Base-by-base conservation (phyloP, 2,329 filamentous ascomycete genomes). In the Monilinia polystroma region DNA sequence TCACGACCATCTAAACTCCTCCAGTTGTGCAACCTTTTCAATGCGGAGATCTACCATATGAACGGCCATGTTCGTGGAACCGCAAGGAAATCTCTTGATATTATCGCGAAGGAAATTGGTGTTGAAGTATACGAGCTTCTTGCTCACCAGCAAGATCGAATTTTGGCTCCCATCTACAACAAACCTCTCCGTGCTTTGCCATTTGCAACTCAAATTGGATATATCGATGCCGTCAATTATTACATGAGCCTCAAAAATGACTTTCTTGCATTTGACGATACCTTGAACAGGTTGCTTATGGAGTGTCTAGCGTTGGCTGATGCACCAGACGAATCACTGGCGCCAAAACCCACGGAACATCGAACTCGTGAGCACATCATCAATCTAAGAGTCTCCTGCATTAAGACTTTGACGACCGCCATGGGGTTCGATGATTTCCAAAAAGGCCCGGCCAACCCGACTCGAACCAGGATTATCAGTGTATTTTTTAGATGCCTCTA, bases 401-500 rank as follows among this genome's bases (percentile, higher is more conserved):
- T 99, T 74, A 92, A 90, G 69, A 88, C 99, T 51, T 81, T 99
- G 49, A 97, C 93, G 60, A 96, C 92, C 68, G 95, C 95, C 0
- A 97, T 98, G 85, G 86, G 88, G 54, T 95, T 97, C 75, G 91
- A 94, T 6, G 94, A 97, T 45, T 98, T 97, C 76, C 89, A 89
- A 68, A 92, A 91, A 64, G 88, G 86, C 1, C 85, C 87, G 49
- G 87, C 87, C 58, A 90, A 90, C 70, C 80, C 85, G 0, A 88
- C 86, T 0, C 81, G 88, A 63, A 84, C 81, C 1, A 87, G 87
- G 75, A 96, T 98, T 58, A 93, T 99, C 23, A 88, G 91, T 0
- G 93, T 98, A 1, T 99, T 99, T 80, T 99, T 99, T 84, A 98
- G 97, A 76, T 96, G 92, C 49, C 82, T 99, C 1, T 99, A 99